Evolutionary conservation across 139 green algal genomes (phyloP), one percentile per base, ranked within the genome.

Genomic region (Chlamydomonas sphaeroides): DNA sequence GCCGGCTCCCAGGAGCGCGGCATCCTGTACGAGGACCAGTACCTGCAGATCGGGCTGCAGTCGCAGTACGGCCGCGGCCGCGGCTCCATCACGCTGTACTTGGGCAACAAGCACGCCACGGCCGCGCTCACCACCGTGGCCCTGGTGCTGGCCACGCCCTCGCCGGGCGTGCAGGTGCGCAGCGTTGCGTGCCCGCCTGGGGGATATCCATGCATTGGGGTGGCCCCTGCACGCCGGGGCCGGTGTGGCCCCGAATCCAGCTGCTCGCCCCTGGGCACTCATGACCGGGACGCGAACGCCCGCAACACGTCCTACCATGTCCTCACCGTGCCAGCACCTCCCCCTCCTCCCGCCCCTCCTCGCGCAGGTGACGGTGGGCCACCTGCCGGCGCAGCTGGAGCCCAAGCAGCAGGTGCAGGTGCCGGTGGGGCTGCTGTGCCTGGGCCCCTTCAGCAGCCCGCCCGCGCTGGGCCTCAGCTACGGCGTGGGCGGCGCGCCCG

Each of bases 11-110:
- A 80, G 84, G 85, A 88, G 66, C 92, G 86, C 49, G 97, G 97
- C 45, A 89, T 99, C 48, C 88, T 99, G 66, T 99, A 98, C 72
- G 96, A 99, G 90, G 97, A 99, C 89, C 81, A 92, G 48, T 92
- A 95, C 84, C 68, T 99, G 53, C 95, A 98, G 90, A 87, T 97
- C 21, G 97, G 96, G 18, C 26, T 99, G 72, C 98, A 99, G 87
- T 79, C 68, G 20, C 72, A 91, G 32, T 96, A 91, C 78, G 53
- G 85, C 39, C 85, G 88, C 35, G 83, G 77, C 25, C 65, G 81
- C 14, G 95, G 92, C 39, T 79, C 91, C 59, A 36, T 98, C 30
- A 57, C 82, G 42, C 88, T 99, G 7, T 99, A 95, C 87, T 57
- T 98, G 20, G 96, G 96, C 75, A 99, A 99, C 92, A 99, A 99